Conservation (phyloP, 495 filamentous ascomycete genomes). For the Xylaria longipes region DNA sequence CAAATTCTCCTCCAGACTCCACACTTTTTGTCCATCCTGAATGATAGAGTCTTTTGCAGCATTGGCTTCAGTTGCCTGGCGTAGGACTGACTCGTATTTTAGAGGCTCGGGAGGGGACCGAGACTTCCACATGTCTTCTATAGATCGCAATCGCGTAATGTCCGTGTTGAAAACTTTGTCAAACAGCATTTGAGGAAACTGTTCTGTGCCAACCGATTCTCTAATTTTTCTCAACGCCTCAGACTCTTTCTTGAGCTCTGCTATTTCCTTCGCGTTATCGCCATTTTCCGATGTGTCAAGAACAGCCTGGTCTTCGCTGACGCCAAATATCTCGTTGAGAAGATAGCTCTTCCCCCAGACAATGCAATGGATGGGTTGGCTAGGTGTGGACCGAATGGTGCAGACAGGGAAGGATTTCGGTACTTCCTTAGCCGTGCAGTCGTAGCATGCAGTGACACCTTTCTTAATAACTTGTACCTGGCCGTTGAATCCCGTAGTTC, state of each 20-base stretch:
- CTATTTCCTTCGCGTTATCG: slow-evolving; percentile 90
- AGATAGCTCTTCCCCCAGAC: slow-evolving; percentile 99
- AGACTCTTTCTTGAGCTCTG: slow-evolving; percentile 80
- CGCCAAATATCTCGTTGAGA: slow-evolving; percentile 90
- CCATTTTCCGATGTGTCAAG: slow-evolving; percentile 79
- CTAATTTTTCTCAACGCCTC: slow-evolving; percentile 83
- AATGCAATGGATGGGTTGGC: slow-evolving; percentile 97
- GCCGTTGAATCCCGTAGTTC: slow-evolving; percentile 97
- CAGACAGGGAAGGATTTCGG: slow-evolving; percentile 94
- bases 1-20: slow-evolving; percentile 82
- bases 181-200: slow-evolving; percentile 84
- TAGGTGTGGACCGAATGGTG: slow-evolving; percentile 93
- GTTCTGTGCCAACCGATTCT: slow-evolving; percentile 77
- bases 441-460: slow-evolving; percentile 95
- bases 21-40: slow-evolving; percentile 74
- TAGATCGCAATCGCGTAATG: slow-evolving; percentile 79
- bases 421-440: slow-evolving; percentile 85
- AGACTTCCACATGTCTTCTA: slow-evolving; percentile 97
- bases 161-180: slow-evolving; percentile 91
- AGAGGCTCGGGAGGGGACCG: slow-evolving; percentile 76
- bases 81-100: slow-evolving; percentile 60
- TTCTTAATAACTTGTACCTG: slow-evolving; percentile 97
- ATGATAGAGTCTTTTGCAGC: slow-evolving; percentile 61
- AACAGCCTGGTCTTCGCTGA: slow-evolving; percentile 80
- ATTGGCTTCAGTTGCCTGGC: slow-evolving; percentile 53